Percentiles rank a stretch among this genome's conserved stretches.
Conservation (phyloP, 2,329 filamentous ascomycete genomes). For the Chrysosphaeria jannelii region DNA sequence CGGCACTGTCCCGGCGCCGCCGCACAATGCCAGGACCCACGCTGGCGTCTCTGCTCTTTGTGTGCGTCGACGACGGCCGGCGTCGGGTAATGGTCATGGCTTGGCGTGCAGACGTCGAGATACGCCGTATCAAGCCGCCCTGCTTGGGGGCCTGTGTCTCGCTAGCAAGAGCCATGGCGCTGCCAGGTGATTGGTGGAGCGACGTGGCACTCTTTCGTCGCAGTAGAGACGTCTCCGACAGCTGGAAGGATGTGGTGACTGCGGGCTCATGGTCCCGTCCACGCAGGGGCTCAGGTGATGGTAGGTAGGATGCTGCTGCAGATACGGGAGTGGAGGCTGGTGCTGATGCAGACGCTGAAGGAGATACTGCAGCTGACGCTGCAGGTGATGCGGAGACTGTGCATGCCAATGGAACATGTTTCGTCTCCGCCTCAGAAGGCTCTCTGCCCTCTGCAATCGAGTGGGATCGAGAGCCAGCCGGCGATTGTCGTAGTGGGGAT, state of each 20-base stretch:
- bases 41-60: slow-evolving; percentile 58
- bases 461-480: too few species aligned
- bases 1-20: slow-evolving; percentile 63
- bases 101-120: slow-evolving; percentile 63
- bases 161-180: not conserved
- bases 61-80: slow-evolving; percentile 46
- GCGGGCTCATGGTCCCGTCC: slow-evolving; percentile 21
- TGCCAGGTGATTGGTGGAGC: too few species aligned
- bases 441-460: too few species aligned
- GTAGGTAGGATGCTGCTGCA: too few species aligned
- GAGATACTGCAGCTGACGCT: too few species aligned
- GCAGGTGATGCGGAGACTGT: too few species aligned
- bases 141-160: slow-evolving; percentile 15
- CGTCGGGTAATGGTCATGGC: slow-evolving; percentile 35
- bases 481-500: too few species aligned
- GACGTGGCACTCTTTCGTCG: not conserved
- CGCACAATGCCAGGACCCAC: slow-evolving; percentile 71
- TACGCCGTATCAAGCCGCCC: slow-evolving; percentile 38
- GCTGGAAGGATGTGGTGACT: slow-evolving; percentile 26
- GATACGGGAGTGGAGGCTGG: too few species aligned
- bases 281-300: slow-evolving; percentile 31
- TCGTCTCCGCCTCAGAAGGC: too few species aligned
- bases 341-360: too few species aligned
- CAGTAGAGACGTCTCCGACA: slow-evolving; percentile 26
- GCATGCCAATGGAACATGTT: too few species aligned